A percentile compares a stretch with the other conserved stretches of the same genome.
These are phyloP conservation scores for Annona cherimola DNA, from an alignment of 164 flowering plant genomes.

Conservation along the genomic window DNA sequence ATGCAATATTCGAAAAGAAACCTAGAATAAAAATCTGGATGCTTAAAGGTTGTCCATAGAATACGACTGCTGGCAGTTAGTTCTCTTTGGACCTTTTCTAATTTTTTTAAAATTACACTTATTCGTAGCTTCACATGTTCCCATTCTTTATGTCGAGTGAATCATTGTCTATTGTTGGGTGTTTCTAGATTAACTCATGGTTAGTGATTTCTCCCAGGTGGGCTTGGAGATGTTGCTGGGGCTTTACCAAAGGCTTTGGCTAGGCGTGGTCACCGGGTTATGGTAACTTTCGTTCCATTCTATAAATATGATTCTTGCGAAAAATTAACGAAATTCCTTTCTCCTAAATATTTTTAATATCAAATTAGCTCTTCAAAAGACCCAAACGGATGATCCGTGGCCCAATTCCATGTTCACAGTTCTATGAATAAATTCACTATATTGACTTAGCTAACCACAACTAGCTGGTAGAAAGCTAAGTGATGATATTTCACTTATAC, in stretches of 20 bases:
- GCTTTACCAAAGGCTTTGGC: conserved; percentile 98
- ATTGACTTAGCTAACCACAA: not conserved
- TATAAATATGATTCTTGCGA: not conserved
- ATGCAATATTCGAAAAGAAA: not conserved
- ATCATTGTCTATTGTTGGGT: not conserved
- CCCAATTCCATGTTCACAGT: not conserved
- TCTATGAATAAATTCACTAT: not conserved
- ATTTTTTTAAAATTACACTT: too few species aligned
- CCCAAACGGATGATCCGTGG: not conserved
- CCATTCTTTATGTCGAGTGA: too few species aligned
- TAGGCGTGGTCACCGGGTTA: conserved; percentile 94
- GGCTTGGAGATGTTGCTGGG: conserved; percentile 98
- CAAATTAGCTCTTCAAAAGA: not conserved
- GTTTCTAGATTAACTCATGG: not conserved
- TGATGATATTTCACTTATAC: too few species aligned
- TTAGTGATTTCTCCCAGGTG: conserved; percentile 45
- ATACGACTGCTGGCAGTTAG: not conserved
- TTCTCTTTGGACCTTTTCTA: not conserved
- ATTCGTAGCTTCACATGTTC: too few species aligned
- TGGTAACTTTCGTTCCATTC: conserved; percentile 41
- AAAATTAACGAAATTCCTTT: not conserved
- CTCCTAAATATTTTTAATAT: not conserved
- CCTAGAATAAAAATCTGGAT: not conserved
- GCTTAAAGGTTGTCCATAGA: not conserved
- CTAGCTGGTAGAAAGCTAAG: not conserved